A percentile compares a stretch with the other conserved stretches of the same genome.
phyloP scores from a whole-genome alignment of 208 protist genomes.

The Jaenimonas drosophilae region DNA sequence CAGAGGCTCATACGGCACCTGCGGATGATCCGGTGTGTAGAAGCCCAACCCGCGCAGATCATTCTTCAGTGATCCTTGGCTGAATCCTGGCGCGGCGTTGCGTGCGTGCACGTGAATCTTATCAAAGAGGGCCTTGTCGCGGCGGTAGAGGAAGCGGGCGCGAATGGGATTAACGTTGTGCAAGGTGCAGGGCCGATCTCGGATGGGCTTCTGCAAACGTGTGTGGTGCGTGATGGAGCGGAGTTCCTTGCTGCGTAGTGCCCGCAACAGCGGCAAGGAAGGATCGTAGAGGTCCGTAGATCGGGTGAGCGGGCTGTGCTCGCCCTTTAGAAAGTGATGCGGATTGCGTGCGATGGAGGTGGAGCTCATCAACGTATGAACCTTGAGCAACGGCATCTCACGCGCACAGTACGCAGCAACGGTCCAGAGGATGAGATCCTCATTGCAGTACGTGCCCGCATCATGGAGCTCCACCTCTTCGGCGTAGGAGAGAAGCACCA shows the following conservation, averaged over 20 bases:
- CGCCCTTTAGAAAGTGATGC: slow-evolving; percentile 55
- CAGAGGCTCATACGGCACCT: slow-evolving; percentile 45
- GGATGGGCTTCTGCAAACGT: slow-evolving; percentile 25
- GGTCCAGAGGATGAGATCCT: slow-evolving; percentile 85
- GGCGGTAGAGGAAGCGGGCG: slow-evolving; percentile 70
- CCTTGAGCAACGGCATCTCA: slow-evolving; percentile 69
- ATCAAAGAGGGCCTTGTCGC: slow-evolving; percentile 83
- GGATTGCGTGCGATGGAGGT: slow-evolving; percentile 35
- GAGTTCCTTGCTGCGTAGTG: slow-evolving; percentile 62
- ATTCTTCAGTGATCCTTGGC: slow-evolving; percentile 50
- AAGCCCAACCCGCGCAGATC: slow-evolving; percentile 75
- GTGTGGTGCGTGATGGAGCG: slow-evolving; percentile 46
- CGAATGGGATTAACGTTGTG: slow-evolving; percentile 56
- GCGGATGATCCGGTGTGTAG: slow-evolving; percentile 82
- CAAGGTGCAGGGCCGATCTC: slow-evolving; percentile 41
- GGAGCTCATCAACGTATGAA: slow-evolving; percentile 57
- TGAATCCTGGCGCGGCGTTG: slow-evolving; percentile 74
- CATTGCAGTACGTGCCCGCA: slow-evolving; percentile 72
- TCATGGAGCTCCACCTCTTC: slow-evolving; percentile 80
- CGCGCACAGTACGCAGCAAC: slow-evolving; percentile 67
- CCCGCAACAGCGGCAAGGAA: slow-evolving; percentile 37
- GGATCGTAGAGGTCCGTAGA: slow-evolving; percentile 43
- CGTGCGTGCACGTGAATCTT: slow-evolving; percentile 77
- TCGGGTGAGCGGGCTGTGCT: slow-evolving; percentile 27
- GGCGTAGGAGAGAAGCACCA: slow-evolving; percentile 40